A percentile compares a stretch with the other conserved stretches of the same genome.
Evolutionary conservation across 352 stramenopile genomes (phyloP).

Genomic region (Phytophthora pluvialis): DNA sequence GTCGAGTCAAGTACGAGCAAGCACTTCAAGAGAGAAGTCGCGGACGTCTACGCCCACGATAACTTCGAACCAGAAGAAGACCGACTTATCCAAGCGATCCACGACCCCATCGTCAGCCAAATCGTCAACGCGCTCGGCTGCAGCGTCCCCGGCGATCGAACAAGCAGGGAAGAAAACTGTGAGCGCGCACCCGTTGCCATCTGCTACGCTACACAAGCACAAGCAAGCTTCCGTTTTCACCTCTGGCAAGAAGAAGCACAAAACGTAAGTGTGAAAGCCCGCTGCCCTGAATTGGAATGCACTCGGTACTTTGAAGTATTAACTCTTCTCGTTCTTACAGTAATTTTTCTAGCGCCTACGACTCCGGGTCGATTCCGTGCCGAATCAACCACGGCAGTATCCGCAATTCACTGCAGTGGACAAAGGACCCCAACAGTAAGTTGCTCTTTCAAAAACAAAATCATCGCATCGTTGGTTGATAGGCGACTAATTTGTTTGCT

Average conservation of each 20-base stretch:
- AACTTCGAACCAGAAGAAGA: constrained; percentile 22
- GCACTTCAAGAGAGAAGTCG: constrained; percentile 22
- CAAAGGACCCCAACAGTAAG: constrained; percentile 60
- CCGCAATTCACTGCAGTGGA: constrained; percentile 79
- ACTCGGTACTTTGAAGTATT: background rate
- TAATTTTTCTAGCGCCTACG: constrained; percentile 74
- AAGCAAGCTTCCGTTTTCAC: constrained; percentile 79
- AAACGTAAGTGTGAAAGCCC: constrained; percentile 50
- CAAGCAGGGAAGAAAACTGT: constrained; percentile 26
- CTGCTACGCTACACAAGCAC: constrained; percentile 66
- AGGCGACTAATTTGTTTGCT: background rate
- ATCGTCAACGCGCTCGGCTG: constrained; percentile 2
- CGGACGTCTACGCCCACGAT: constrained; percentile 10
- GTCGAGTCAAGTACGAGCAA: constrained; percentile 18
- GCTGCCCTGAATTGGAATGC: no score
- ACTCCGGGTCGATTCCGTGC: constrained; percentile 72
- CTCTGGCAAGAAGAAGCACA: constrained; percentile 76
- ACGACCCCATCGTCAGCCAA: constrained; percentile 18
- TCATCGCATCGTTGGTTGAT: background rate
- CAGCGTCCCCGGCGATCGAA: constrained; percentile 2
- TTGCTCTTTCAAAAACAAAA: constrained; percentile 1
- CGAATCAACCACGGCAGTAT: constrained; percentile 85
- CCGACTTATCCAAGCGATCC: constrained; percentile 18
- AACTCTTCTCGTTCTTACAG: constrained; percentile 34
- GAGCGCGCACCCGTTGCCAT: constrained; percentile 51